phyloP scores from a whole-genome alignment of 805 yeast genomes.

The Candida corydali region DNA sequence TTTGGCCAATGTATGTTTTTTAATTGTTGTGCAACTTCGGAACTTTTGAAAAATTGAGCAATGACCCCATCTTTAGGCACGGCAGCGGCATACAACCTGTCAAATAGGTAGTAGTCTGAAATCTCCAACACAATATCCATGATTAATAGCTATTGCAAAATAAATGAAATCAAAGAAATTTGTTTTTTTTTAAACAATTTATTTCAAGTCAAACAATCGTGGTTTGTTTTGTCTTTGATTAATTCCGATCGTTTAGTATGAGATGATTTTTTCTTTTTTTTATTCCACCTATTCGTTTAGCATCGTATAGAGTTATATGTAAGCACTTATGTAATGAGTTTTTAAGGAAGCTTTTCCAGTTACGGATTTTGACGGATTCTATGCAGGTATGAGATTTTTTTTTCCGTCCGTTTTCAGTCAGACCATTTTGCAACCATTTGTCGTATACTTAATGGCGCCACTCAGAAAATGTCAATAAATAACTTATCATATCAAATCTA shows the following conservation, averaged over 20 bases:
- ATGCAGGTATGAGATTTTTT: no score
- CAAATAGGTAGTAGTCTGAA: conserved; percentile 69
- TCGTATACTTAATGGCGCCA: not conserved
- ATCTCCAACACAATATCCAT: conserved; percentile 94
- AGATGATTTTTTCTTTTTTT: conserved; percentile 6
- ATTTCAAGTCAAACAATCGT: no score
- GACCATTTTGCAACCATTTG: conserved; percentile 1
- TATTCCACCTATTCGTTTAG: not conserved
- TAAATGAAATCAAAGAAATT: not conserved
- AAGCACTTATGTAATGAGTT: not conserved
- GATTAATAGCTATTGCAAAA: conserved; percentile 4
- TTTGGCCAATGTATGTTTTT: conserved; percentile 1
- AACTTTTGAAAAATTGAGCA: conserved; percentile 12
- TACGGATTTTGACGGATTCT: not conserved
- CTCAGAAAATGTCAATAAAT: no score
- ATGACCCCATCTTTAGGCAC: conserved; percentile 29
- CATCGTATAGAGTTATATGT: conserved; percentile 1
- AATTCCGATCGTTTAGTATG: conserved; percentile 1
- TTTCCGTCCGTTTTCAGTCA: not conserved
- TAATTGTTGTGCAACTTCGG: conserved; percentile 5
- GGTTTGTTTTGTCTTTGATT: not conserved
- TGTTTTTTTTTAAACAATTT: no score
- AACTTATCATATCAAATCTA: conserved; percentile 11
- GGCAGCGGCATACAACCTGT: conserved; percentile 63
- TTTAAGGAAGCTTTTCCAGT: not conserved